Evolutionary conservation across 345 rosid genomes (phyloP).

Genomic region (Bretschneidera sinensis): DNA sequence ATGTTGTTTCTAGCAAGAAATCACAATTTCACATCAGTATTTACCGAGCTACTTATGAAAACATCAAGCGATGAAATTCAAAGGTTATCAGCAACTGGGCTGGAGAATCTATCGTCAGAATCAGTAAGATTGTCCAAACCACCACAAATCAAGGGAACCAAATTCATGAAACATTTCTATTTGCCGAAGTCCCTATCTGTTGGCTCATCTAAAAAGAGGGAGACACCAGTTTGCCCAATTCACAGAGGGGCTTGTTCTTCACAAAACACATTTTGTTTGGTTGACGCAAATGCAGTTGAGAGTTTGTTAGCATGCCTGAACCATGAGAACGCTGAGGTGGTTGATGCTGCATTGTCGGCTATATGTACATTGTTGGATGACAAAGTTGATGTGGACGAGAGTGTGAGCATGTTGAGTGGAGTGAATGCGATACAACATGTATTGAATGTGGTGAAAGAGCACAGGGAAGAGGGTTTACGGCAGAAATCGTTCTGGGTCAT

Average conservation of each 20-base stretch:
- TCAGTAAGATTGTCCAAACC: constrained; percentile 52
- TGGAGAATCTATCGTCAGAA: constrained; percentile 76
- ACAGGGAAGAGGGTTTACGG: constrained; percentile 56
- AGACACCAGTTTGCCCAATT: constrained; percentile 43
- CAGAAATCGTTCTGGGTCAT: constrained; percentile 83
- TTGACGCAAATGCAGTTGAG: constrained; percentile 79
- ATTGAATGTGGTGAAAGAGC: constrained; percentile 62
- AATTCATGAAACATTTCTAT: constrained; percentile 37
- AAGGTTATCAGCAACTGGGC: constrained; percentile 69
- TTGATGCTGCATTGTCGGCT: constrained; percentile 80
- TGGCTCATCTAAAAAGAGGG: constrained; percentile 44
- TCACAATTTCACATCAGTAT: constrained; percentile 61
- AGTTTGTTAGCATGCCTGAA: constrained; percentile 66
- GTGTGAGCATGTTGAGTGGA: constrained; percentile 56
- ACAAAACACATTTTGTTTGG: constrained; percentile 70
- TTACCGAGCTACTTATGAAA: constrained; percentile 68
- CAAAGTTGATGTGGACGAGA: constrained; percentile 65
- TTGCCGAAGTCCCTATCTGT: constrained; percentile 41
- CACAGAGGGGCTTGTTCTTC: constrained; percentile 88
- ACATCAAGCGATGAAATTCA: constrained; percentile 81
- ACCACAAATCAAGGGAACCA: constrained; percentile 39
- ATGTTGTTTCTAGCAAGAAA: constrained; percentile 54
- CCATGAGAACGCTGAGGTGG: constrained; percentile 68
- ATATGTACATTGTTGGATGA: constrained; percentile 79
- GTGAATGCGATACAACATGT: constrained; percentile 48